These are phyloP conservation scores for Protomyces arabidopsidicola DNA, from an alignment of 1,139 yeast species.

Conservation along the genomic window DNA sequence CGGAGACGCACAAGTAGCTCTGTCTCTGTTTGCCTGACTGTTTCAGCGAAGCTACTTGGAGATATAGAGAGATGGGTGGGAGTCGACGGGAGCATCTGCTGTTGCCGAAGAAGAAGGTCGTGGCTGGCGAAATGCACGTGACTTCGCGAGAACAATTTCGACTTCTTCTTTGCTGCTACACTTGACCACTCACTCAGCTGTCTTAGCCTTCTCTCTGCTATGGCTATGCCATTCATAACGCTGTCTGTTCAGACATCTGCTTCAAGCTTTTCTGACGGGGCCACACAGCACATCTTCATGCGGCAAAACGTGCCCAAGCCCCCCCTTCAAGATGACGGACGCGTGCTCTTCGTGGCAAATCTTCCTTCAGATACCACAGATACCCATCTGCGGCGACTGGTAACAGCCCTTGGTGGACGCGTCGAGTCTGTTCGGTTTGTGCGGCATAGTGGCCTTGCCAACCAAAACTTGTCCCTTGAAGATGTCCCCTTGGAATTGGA, in stretches of 20 bases:
- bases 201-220: no score
- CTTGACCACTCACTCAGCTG: no score
- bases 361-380: slow-evolving; percentile 34
- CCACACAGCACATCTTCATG: slow-evolving; percentile 30
- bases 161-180: no score
- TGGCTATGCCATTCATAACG: background rate
- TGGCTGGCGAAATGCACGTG: no score
- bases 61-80: no score
- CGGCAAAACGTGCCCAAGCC: slow-evolving; percentile 31
- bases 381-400: slow-evolving; percentile 30
- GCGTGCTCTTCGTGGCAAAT: slow-evolving; percentile 33
- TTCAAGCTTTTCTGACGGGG: background rate
- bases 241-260: background rate
- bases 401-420: slow-evolving; percentile 27
- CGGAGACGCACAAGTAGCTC: no score
- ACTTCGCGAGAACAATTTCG: no score
- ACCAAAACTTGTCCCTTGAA: slow-evolving; percentile 6
- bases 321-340: slow-evolving; percentile 14
- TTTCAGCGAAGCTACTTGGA: no score
- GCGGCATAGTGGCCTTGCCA: slow-evolving; percentile 24
- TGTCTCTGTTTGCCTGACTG: no score
- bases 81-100: no score
- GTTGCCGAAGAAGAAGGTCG: no score
- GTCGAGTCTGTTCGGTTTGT: slow-evolving; percentile 31
- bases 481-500: slow-evolving; percentile 22